phyloP scores from a whole-genome alignment of 495 filamentous ascomycete species.

The Neurospora terricola region DNA sequence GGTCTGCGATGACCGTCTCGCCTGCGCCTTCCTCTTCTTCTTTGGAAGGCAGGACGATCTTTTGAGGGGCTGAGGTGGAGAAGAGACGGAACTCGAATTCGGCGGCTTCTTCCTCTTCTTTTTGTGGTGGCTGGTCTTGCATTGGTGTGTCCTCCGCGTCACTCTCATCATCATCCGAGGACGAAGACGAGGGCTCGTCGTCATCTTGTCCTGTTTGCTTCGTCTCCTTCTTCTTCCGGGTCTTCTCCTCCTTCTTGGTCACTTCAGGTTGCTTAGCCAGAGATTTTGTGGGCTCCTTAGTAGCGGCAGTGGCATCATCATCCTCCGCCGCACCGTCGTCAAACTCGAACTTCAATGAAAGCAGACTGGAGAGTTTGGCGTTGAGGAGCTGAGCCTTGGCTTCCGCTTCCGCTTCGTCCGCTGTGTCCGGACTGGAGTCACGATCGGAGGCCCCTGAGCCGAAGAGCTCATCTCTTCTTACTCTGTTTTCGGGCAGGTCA shows the following conservation, averaged over 20 bases:
- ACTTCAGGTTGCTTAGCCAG: neutral
- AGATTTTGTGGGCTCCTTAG: neutral
- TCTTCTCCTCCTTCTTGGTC: neutral
- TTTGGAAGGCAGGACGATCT: constrained; percentile 24
- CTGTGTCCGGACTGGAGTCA: constrained; percentile 10
- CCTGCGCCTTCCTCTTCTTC: constrained; percentile 18
- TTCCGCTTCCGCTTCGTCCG: constrained; percentile 15
- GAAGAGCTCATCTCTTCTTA: constrained; percentile 42
- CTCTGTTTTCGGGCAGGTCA: constrained; percentile 19
- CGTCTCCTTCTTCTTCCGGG: neutral
- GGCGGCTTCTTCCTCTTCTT: constrained; percentile 17
- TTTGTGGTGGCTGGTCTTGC: neutral
- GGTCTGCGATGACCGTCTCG: constrained; percentile 29
- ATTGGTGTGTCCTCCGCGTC: neutral
- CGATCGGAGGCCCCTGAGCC: constrained; percentile 21
- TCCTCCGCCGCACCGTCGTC: neutral
- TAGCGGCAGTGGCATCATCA: neutral
- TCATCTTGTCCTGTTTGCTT: neutral
- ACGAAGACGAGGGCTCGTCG: neutral
- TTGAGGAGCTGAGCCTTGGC: constrained; percentile 27
- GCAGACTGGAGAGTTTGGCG: constrained; percentile 29
- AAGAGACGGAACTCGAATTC: constrained; percentile 46
- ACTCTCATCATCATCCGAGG: neutral
- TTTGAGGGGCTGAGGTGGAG: constrained; percentile 28
- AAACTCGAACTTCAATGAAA: constrained; percentile 23